Evolutionary conservation across 2,329 filamentous ascomycete genomes (phyloP).

Genomic region (Penicillium sp.): DNA sequence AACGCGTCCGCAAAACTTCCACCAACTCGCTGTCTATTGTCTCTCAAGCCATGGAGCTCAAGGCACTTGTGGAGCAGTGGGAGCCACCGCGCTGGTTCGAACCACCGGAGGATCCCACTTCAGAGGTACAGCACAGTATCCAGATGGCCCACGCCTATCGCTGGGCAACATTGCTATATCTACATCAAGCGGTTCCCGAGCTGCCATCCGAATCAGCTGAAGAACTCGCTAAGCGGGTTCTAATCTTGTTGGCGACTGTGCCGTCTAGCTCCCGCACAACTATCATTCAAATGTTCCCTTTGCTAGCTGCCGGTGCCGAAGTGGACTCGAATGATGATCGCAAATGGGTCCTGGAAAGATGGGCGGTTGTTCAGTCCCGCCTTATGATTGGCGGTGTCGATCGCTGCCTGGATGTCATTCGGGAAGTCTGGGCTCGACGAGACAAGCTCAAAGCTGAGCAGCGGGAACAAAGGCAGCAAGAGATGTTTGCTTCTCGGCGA

Average conservation of each 20-base stretch:
- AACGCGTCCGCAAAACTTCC: conserved; percentile 59
- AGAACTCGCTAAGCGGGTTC: conserved; percentile 63
- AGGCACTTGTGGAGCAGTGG: conserved; percentile 64
- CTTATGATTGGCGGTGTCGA: conserved; percentile 71
- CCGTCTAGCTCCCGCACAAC: conserved; percentile 64
- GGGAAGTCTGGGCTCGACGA: conserved; percentile 68
- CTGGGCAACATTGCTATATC: conserved; percentile 67
- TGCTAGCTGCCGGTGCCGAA: conserved; percentile 70
- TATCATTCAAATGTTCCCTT: conserved; percentile 71
- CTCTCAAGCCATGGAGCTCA: conserved; percentile 64
- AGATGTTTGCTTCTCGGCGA: neutral
- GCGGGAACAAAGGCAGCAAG: conserved; percentile 39
- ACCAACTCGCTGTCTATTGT: conserved; percentile 65
- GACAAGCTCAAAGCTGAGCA: conserved; percentile 57
- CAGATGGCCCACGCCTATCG: conserved; percentile 70
- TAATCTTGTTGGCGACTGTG: conserved; percentile 66
- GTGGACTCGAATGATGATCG: conserved; percentile 62
- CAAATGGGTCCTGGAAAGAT: conserved; percentile 66
- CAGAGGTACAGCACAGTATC: conserved; percentile 65
- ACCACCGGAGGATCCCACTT: conserved; percentile 65
- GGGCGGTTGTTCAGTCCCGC: conserved; percentile 62
- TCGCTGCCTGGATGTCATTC: conserved; percentile 65
- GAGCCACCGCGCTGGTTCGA: conserved; percentile 62
- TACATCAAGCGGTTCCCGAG: conserved; percentile 70
- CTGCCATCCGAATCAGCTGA: conserved; percentile 63